Evolutionary conservation across 805 yeast genomes (phyloP), one percentile per base, ranked within the genome.

Genomic region (Pichia paraexigua): DNA sequence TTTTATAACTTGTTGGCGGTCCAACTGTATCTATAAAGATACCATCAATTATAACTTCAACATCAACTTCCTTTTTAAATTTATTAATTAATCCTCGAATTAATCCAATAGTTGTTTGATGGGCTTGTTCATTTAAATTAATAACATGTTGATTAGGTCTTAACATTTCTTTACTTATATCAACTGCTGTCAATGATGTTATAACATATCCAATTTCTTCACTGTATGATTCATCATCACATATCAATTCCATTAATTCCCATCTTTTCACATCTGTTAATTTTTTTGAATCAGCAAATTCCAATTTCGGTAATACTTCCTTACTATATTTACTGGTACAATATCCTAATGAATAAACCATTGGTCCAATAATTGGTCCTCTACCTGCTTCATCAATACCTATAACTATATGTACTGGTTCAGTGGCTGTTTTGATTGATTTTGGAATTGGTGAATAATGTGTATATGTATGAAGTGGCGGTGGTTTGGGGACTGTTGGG

Each of bases 301-400:
- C 97, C 57, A 79, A 84, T 32, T 75, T 69, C 25, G 77, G 75
- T 47, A 85, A 73, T 2, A 45, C 27, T 20, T 74, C 63, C 1
- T 68, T 62, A 30, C 73, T 76, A 51, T 79, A 86, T 0, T 70
- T 65, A 46, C 76, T 73, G 13, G 82, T 67, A 56, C 95, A 83
- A 63, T 89, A 94, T 3, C 94, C 82, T 8, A 89, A 73, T 3
- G 96, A 96, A 63, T 94, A 94, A 2, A 94, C 99, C 99, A 94
- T 94, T 0, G 98, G 95, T 0, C 99, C 99, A 41, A 95, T 61
- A 0, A 95, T 97, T 0, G 99, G 99, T 0, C 99, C 99, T 58
- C 99, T 76, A 1, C 99, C 99, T 0, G 99, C 99, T 65, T 94
- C 99, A 66, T 94, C 99, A 1, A 94, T 96, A 1, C 99, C 99